These are phyloP conservation scores for Sarocladium kiliense DNA, from an alignment of 2,329 filamentous ascomycete species.

Conservation along the genomic window DNA sequence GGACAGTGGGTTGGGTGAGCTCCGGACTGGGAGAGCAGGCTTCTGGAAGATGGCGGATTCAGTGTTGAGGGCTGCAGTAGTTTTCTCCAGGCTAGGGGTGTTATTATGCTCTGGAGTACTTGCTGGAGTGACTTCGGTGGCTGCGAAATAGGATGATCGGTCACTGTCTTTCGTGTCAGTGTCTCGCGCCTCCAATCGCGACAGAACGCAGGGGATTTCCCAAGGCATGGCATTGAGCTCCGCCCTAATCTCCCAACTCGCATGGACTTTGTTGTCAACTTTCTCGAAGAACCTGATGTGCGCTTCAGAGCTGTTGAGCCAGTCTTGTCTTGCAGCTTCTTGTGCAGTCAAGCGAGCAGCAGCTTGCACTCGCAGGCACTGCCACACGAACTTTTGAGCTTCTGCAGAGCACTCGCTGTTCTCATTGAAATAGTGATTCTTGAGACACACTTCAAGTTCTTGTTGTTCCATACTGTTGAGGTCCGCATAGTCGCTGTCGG, in stretches of 20 bases:
- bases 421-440: slow-evolving; percentile 12
- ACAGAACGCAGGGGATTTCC: slow-evolving; percentile 23
- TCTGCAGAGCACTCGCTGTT: slow-evolving; percentile 17
- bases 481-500: slow-evolving; percentile 16
- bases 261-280: slow-evolving; percentile 21
- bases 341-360: slow-evolving; percentile 21
- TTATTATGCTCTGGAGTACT: neutral
- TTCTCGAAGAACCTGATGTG: slow-evolving; percentile 25
- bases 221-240: slow-evolving; percentile 28
- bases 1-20: neutral
- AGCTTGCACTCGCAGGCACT: slow-evolving; percentile 25
- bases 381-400: slow-evolving; percentile 23
- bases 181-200: neutral
- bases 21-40: neutral
- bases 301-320: slow-evolving; percentile 26
- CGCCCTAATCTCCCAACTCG: neutral
- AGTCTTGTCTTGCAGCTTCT: slow-evolving; percentile 25
- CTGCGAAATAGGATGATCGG: neutral
- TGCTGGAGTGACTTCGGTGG: neutral
- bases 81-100: neutral
- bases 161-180: neutral
- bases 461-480: slow-evolving; percentile 22
- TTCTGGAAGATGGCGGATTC: neutral
- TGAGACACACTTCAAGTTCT: slow-evolving; percentile 17
- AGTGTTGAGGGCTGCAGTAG: neutral